Conservation (phyloP, 2,329 filamentous ascomycete genomes). For the Ophiostoma fasciatum region DNA sequence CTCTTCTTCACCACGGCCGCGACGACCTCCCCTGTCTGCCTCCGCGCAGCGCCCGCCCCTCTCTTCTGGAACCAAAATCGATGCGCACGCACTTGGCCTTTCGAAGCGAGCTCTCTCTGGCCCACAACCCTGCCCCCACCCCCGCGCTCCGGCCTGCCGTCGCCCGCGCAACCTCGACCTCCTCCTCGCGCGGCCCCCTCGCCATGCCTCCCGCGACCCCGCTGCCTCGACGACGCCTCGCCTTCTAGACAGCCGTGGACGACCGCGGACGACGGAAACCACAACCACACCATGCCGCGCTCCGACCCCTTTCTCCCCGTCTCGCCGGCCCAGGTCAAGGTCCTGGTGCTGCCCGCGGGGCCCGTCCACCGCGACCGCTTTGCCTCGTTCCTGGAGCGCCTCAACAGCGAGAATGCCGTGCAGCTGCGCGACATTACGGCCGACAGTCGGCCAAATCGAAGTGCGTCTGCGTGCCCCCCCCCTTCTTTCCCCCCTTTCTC, state of each 20-base stretch:
- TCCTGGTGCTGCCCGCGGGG: constrained; percentile 73
- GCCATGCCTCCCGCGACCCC: constrained; percentile 5
- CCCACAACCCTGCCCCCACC: not conserved
- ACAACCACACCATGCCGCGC: constrained; percentile 11
- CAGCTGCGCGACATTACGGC: constrained; percentile 75
- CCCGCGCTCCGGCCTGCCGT: not conserved
- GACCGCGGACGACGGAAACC: too few species aligned
- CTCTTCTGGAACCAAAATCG: too few species aligned
- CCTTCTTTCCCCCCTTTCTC: not conserved
- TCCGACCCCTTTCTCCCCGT: constrained; percentile 81
- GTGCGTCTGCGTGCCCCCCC: constrained; percentile 31
- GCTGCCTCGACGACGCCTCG: too few species aligned
- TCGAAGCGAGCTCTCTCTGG: too few species aligned
- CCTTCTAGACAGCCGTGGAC: too few species aligned
- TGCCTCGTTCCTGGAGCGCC: constrained; percentile 57
- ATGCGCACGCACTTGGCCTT: too few species aligned
- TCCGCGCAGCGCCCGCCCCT: too few species aligned
- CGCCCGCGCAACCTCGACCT: not conserved
- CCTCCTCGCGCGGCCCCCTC: not conserved
- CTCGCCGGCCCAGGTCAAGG: constrained; percentile 81
- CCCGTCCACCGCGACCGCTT: constrained; percentile 75
- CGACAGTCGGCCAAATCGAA: constrained; percentile 72
- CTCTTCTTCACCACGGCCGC: too few species aligned
- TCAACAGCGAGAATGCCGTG: constrained; percentile 68
- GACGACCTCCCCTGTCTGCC: too few species aligned